Evolutionary conservation across 441 rosid species (phyloP), one percentile per base, ranked within the genome.

Genomic region (Arabidopsis lyrata): DNA sequence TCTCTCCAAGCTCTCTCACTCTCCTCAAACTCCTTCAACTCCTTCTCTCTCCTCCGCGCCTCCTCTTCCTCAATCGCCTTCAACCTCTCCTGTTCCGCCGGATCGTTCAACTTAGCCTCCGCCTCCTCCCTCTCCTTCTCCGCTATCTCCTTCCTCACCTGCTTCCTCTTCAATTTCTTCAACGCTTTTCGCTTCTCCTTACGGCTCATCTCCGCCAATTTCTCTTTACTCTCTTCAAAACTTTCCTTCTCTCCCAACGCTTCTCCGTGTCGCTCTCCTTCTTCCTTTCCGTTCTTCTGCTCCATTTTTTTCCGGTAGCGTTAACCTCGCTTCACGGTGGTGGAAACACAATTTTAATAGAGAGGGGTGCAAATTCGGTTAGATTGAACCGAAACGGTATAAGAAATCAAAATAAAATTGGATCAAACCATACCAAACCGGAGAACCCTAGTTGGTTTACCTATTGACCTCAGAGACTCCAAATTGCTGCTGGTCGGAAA

Each of bases 91-190:
- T 80, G 86, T 79, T 89, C 92, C 64, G 75, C 93, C 27, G 92
- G 93, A 76, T 93, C 96, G 74, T 91, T 86, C 53, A 78, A 56
- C 65, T 76, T 80, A 35, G 82, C 87, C 80, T 86, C 91, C 76
- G 74, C 87, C 39, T 82, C 88, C 54, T 84, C 87, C 72, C 90
- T 87, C 85, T 86, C 95, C 81, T 77, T 86, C 80, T 56, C 84
- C 50, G 97, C 95, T 20, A 74, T 75, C 81, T 89, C 96, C 80
- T 77, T 90, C 84, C 98, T 81, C 71, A 72, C 18, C 60, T 83
- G 89, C 85, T 81, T 90, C 86, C 98, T 83, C 89, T 85, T 95
- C 84, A 74, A 14, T 84, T 86, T 92, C 86, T 95, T 95, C 84
- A 67, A 72, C 80, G 84, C 86, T 85, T 88, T 95, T 81, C 93